These are phyloP conservation scores for Groenewaldozyma auringiensis DNA, from an alignment of 1,139 yeast genomes.

Conservation along the genomic window DNA sequence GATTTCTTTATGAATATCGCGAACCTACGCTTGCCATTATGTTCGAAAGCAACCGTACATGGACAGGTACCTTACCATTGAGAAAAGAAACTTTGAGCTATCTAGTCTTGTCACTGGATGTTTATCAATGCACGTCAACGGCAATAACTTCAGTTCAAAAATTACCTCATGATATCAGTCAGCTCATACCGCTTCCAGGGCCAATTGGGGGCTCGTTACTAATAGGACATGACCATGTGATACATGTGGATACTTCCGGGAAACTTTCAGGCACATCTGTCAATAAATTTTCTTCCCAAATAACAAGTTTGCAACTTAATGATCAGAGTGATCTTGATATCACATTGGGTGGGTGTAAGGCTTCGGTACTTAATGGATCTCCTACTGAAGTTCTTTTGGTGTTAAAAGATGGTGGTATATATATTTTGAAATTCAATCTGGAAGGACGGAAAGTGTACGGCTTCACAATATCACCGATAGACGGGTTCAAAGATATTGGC, in stretches of 20 bases:
- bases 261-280: constrained; percentile 59
- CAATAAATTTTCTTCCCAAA: constrained; percentile 41
- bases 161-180: constrained; percentile 69
- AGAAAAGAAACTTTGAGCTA: constrained; percentile 58
- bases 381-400: constrained; percentile 49
- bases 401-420: constrained; percentile 45
- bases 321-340: constrained; percentile 51
- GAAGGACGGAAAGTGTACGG: constrained; percentile 39
- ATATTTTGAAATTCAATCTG: constrained; percentile 43
- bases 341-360: constrained; percentile 49
- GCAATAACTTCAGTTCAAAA: constrained; percentile 55
- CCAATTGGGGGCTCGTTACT: constrained; percentile 70
- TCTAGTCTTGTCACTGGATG: constrained; percentile 55
- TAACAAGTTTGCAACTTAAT: constrained; percentile 37
- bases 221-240: constrained; percentile 67
- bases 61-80: constrained; percentile 64
- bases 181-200: constrained; percentile 52
- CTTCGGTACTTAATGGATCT: constrained; percentile 36
- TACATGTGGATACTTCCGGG: constrained; percentile 82
- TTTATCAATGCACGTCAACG: constrained; percentile 55
- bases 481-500: constrained; percentile 10
- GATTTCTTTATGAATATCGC: constrained; percentile 60
- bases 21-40: constrained; percentile 76
- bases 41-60: constrained; percentile 54
- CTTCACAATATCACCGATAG: constrained; percentile 24